Base-by-base conservation (phyloP, 768 basidiomycete genomes). In the Calocera viscosa region DNA sequence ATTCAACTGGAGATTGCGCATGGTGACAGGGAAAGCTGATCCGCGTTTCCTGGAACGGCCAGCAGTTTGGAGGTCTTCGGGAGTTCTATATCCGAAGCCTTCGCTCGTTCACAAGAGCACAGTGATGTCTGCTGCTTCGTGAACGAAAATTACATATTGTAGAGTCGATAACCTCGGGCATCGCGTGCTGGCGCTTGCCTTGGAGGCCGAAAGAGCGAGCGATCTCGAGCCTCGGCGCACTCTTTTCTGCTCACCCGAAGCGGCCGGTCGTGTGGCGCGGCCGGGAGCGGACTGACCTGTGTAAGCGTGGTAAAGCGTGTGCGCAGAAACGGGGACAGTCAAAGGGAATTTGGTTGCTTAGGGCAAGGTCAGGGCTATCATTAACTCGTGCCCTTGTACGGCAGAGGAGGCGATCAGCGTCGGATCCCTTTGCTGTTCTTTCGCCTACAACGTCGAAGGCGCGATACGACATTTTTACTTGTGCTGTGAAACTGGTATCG, bases 341-440 rank as follows among this genome's bases (percentile, higher is more conserved):
- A 32, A 60, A 28, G 53, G 53, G 53, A 60, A 60, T 28, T 60
- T 60, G 53, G 53, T 60, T 60, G 53, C 53, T 60, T 60, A 60
- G 53, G 53, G 53, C 53, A 60, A 60, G 53, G 53, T 60, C 53
- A 60, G 53, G 53, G 53, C 53, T 60, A 60, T 60, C 53, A 26
- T 26, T 60, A 60, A 2, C n/a, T n/a, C 16, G 11, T 60, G 53
- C 53, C 53, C 8, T 60, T 28, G 26, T 60, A 32, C 53, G 53
- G 53, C 53, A 26, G 53, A 60, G 26, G 24, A 32, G 24, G 53
- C 26, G 53, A 60, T 60, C 53, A 32, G 11, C 30, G 53, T 60
- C 43, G 53, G n/a, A 60, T 32, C 53, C 53, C 53, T 19, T 32
- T 60, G 53, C 30, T 60, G 14, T 38, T 12, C 53, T 19, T 60